Evolutionary conservation across 108 stramenopile species (phyloP).

Genomic region (Bacterosira constricta): DNA sequence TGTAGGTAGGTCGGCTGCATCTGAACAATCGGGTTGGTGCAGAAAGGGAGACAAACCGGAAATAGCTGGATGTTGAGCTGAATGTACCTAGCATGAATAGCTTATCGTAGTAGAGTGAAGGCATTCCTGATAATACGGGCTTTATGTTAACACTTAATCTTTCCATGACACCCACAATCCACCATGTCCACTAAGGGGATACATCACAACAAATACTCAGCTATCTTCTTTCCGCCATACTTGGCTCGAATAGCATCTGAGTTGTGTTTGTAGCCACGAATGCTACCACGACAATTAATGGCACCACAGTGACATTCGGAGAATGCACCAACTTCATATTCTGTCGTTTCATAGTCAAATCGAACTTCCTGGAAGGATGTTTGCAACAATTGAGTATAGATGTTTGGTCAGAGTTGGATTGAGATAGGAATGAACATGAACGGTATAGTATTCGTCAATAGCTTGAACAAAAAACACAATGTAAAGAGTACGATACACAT

Average conservation of each 20-base stretch:
- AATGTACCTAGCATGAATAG: no score
- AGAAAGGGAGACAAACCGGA: no score
- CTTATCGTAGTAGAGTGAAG: no score
- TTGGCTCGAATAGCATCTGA: constrained; percentile 31
- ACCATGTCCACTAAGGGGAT: no score
- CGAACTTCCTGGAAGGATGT: constrained; percentile 31
- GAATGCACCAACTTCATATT: constrained; percentile 50
- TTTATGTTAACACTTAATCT: no score
- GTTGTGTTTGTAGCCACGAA: constrained; percentile 53
- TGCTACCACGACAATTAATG: constrained; percentile 41
- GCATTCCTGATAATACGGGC: no score
- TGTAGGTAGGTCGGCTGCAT: no score
- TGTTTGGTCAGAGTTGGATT: no score
- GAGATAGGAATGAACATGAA: not conserved
- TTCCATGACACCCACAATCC: no score
- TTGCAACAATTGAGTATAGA: no score
- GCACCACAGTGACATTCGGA: constrained; percentile 58
- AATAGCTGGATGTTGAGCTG: no score
- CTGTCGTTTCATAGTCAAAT: constrained; percentile 63
- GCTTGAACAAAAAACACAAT: not conserved
- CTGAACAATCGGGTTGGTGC: no score
- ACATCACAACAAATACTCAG: constrained; percentile 17
- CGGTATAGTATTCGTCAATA: not conserved
- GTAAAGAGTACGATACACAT: not conserved
- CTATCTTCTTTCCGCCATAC: constrained; percentile 42